These are phyloP conservation scores for Chrysanthemum makinoi DNA, from an alignment of 129 eudicot genomes.

Conservation along the genomic window DNA sequence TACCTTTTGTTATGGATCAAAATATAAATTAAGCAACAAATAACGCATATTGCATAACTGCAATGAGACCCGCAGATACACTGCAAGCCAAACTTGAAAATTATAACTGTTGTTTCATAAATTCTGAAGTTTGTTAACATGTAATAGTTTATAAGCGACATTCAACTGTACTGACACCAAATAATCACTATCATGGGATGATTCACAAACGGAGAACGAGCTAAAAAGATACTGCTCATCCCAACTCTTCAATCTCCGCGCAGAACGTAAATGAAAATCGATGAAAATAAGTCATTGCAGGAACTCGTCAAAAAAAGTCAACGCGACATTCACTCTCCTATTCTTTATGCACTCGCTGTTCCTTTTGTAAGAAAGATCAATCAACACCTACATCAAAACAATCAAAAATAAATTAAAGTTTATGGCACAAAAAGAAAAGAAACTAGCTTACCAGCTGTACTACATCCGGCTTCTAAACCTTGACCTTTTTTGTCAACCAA, in stretches of 20 bases:
- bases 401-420: neutral
- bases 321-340: neutral
- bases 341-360: conserved; percentile 14
- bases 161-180: conserved; percentile 27
- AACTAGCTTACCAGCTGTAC: conserved; percentile 40
- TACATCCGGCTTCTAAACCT: conserved; percentile 33
- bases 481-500: conserved; percentile 35
- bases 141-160: conserved; percentile 16
- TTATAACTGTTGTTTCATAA: conserved; percentile 15
- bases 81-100: neutral
- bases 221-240: conserved; percentile 18
- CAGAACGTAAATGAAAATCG: conserved; percentile 4
- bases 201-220: conserved; percentile 27
- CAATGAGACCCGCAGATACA: neutral
- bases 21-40: neutral
- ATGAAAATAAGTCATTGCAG: conserved; percentile 24
- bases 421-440: neutral
- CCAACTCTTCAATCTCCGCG: neutral
- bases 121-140: conserved; percentile 29
- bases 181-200: conserved; percentile 26
- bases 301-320: conserved; percentile 14
- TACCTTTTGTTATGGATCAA: neutral
- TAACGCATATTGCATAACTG: neutral
- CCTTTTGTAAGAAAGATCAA: conserved; percentile 1
- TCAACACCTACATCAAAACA: conserved; percentile 18